Evolutionary conservation across 805 yeast genomes (phyloP), one percentile per base, ranked within the genome.

Genomic region (Lachancea nothofagi): DNA sequence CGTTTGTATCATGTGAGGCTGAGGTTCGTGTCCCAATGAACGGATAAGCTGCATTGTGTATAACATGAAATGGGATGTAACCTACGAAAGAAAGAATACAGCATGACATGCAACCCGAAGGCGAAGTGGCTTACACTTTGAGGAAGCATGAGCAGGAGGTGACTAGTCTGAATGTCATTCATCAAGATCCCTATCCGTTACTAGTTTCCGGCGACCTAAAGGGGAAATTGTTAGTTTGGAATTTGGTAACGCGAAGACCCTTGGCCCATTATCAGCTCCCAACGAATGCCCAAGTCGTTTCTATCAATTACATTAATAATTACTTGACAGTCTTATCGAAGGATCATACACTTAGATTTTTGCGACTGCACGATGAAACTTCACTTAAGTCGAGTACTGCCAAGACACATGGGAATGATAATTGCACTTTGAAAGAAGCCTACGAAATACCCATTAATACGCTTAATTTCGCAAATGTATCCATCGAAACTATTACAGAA

Each of bases 371-470:
- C 5, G 23, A 29, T 47, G 9, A 43, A 21, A 22, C 27, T 18
- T 7, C 21, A n/a, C 14, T 27, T 8, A 15, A 7, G 20, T 8
- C 23, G 18, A 14, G 7, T 40, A 36, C 4, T 15, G 19, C 10
- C 15, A 19, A 17, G 13, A 27, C 24, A 19, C 12, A 12, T 14
- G 23, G 14, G 17, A 13, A n/a, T 13, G 28, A n/a, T 19, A 8
- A 19, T 12, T 17, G 10, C 13, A 13, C 14, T 13, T 14, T 38
- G 10, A 18, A 23, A 24, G 37, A 37, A 31, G 31, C 47, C 7
- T 55, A 53, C 41, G 53, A 50, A 23, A 53, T 56, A 28, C 61
- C 61, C 6, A 52, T 61, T 3, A 61, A 61, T 39, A 61, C 64
- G 2, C 36, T 59, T 27, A 61, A 57, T 35, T 61, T 61, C 43